Conservation (phyloP, 805 yeast genomes). For the Wickerhamiella cacticola region DNA sequence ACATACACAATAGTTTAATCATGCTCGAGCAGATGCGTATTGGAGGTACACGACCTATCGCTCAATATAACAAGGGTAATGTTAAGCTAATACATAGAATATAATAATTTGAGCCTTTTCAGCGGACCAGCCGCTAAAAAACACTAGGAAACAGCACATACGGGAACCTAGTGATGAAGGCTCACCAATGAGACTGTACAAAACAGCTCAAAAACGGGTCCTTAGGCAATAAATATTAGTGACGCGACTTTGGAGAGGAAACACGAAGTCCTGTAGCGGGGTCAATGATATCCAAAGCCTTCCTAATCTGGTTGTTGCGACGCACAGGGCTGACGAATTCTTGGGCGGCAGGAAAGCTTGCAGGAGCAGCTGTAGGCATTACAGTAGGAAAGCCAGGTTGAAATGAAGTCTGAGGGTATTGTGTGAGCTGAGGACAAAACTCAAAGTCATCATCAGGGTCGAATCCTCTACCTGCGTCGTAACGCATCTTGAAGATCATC, state of each 20-base stretch:
- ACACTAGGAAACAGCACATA: not conserved
- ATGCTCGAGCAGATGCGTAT: too few relatives aligned
- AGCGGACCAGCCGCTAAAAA: not conserved
- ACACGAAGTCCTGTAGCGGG: conserved; percentile 26
- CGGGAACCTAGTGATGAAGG: not conserved
- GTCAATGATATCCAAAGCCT: conserved; percentile 22
- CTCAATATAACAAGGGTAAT: too few relatives aligned
- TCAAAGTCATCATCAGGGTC: conserved; percentile 61
- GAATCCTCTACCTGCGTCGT: conserved; percentile 50
- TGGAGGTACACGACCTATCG: too few relatives aligned
- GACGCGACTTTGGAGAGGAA: conserved; percentile 18
- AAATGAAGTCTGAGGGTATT: not conserved
- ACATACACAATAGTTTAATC: too few relatives aligned
- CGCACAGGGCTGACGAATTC: conserved; percentile 12
- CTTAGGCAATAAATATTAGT: conserved; percentile 10
- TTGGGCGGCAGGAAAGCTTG: not conserved
- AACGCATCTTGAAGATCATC: conserved; percentile 21
- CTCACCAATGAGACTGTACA: not conserved
- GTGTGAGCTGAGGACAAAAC: conserved; percentile 43
- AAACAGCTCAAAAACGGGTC: conserved; percentile 1
- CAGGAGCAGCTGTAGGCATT: not conserved
- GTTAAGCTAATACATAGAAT: conserved; percentile 3
- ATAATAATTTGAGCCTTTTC: not conserved
- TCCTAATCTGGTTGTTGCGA: conserved; percentile 16
- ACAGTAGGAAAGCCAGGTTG: not conserved